Evolutionary conservation across 2,329 filamentous ascomycete species (phyloP), one percentile per base, ranked within the genome.

Genomic region (Penicillium digitatum): DNA sequence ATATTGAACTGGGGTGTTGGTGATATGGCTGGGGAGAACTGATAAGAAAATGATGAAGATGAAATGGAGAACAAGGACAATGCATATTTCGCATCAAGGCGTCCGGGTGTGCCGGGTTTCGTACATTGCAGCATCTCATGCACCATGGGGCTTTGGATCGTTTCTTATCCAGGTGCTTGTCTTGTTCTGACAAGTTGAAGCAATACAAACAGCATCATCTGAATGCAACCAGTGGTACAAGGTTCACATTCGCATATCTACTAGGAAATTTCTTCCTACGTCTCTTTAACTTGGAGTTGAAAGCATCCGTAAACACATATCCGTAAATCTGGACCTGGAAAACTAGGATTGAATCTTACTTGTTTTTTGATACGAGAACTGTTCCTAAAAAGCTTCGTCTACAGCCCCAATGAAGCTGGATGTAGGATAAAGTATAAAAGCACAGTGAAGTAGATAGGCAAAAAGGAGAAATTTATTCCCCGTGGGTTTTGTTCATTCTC

Each of bases 1-100:
- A 2, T 67, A 63, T 56, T 65, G 56, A 60, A 31, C 11, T 12
- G 35, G 14, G 7, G 3, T 32, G 7, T 26, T 16, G 14, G 3
- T 2, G 11, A 16, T 20, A 39, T 39, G 22, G 16, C n/a, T 16
- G 18, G 8, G 18, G 18, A n/a, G 22, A 18, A 45, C n/a, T n/a
- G 43, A 24, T 29, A 45, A 45, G 12, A 22, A 2, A 40, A 26
- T 5, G 24, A 11, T 37, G 20, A 14, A 47, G 3, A 20, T 12
- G 31, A 20, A 39, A 12, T 2, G 1, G 2, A 18, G 34, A 29
- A 26, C 3, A 22, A 16, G 16, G 18, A 24, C 14, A 44, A 51
- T 24, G 22, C 20, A 29, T 22, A 47, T 31, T 39, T 38, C 20
- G 3, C 44, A 18, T 24, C n/a, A 51, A 44, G 29, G 22, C 7